Evolutionary conservation across 2,329 filamentous ascomycete genomes (phyloP).

Genomic region (Plectosphaerella cucumerina): DNA sequence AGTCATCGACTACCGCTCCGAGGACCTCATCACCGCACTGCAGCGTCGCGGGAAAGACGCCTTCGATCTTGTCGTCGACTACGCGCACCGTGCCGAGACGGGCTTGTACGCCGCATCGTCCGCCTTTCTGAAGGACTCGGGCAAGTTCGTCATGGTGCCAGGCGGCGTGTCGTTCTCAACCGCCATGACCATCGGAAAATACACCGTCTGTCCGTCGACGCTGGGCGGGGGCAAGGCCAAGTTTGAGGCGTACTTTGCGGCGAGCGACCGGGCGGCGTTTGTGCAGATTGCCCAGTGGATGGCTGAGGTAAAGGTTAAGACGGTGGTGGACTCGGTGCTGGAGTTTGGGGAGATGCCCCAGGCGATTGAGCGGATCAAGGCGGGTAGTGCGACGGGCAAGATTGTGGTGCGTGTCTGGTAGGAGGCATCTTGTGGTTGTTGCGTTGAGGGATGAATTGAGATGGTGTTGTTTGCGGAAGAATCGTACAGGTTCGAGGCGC

Average conservation of each 20-base stretch:
- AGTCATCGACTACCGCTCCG: slow-evolving; percentile 56
- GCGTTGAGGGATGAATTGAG: too few relatives aligned
- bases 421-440: too few relatives aligned
- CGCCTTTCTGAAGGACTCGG: slow-evolving; percentile 41
- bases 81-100: slow-evolving; percentile 43
- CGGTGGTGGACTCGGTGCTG: slow-evolving; percentile 50
- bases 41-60: slow-evolving; percentile 35
- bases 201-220: slow-evolving; percentile 21
- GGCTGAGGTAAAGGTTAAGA: slow-evolving; percentile 51
- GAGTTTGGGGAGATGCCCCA: slow-evolving; percentile 50
- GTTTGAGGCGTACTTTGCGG: slow-evolving; percentile 34
- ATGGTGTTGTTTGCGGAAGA: too few relatives aligned
- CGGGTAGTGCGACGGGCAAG: slow-evolving; percentile 56
- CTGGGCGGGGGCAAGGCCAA: slow-evolving; percentile 35
- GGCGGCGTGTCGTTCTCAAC: slow-evolving; percentile 22
- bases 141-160: slow-evolving; percentile 54
- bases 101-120: slow-evolving; percentile 50
- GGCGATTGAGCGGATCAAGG: slow-evolving; percentile 56
- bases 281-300: slow-evolving; percentile 50
- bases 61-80: slow-evolving; percentile 53
- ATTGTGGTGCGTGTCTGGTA: slow-evolving; percentile 35
- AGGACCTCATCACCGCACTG: slow-evolving; percentile 42
- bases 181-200: slow-evolving; percentile 15
- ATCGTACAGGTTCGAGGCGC: too few relatives aligned
- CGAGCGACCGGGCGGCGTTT: slow-evolving; percentile 40